Evolutionary conservation across 1,284 basidiomycete species (phyloP).

Genomic region (Sanghuangporus weigelae): DNA sequence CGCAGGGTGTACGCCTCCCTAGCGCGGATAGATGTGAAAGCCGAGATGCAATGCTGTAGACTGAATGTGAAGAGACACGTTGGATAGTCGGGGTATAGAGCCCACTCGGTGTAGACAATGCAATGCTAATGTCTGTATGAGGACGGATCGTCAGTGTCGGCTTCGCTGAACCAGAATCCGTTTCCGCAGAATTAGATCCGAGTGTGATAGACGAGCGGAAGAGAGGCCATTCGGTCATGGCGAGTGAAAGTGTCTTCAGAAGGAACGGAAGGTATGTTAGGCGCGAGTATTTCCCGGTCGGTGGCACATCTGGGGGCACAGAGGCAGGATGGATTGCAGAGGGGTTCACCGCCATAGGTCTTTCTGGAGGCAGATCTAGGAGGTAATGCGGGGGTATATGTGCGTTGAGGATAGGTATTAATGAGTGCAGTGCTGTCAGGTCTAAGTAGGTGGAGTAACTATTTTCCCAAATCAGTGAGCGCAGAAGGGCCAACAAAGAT

Average conservation of each 20-base stretch:
- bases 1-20: conserved; percentile 61
- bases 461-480: not conserved
- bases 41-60: conserved; percentile 62
- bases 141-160: conserved; percentile 67
- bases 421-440: conserved; percentile 68
- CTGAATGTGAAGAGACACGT: conserved; percentile 50
- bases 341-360: conserved; percentile 43
- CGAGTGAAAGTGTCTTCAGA: conserved; percentile 77
- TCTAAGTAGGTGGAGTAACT: conserved; percentile 81
- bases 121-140: conserved; percentile 67
- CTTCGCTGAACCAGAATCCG: conserved; percentile 31
- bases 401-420: conserved; percentile 66
- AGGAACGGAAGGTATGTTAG: conserved; percentile 84
- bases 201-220: conserved; percentile 70
- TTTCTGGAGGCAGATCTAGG: conserved; percentile 31
- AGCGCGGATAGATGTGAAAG: conserved; percentile 60
- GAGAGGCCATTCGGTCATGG: conserved; percentile 81
- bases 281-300: conserved; percentile 50
- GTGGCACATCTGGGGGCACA: conserved; percentile 34
- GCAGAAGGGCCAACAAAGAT: not conserved
- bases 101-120: conserved; percentile 77
- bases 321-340: conserved; percentile 42
- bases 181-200: conserved; percentile 19
- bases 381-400: conserved; percentile 66
- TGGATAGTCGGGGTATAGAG: conserved; percentile 83